A percentile compares a stretch with the other conserved stretches of the same genome.
Evolutionary conservation across 2,329 filamentous ascomycete species (phyloP).

Genomic region (Fusarium poae): DNA sequence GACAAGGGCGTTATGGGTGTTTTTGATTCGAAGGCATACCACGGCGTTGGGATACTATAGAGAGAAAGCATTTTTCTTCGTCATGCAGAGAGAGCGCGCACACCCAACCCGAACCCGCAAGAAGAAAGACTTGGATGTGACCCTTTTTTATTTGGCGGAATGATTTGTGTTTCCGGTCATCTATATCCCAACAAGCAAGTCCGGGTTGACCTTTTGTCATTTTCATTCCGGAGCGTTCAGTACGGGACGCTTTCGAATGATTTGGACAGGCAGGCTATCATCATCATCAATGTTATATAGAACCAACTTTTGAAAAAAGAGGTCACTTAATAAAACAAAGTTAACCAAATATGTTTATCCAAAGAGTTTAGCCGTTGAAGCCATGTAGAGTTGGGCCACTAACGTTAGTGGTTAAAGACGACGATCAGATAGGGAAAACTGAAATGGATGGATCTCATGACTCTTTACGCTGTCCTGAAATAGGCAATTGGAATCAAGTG

Average conservation of each 20-base stretch:
- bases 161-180: conserved; percentile 22
- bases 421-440: not conserved
- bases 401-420: not conserved
- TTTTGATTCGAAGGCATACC: conserved; percentile 46
- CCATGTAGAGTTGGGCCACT: not conserved
- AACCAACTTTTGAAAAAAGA: conserved; percentile 5
- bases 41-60: conserved; percentile 45
- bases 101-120: conserved; percentile 14
- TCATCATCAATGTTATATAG: not conserved
- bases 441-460: conserved; percentile 3
- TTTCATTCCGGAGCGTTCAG: conserved; percentile 19
- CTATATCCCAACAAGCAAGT: conserved; percentile 5
- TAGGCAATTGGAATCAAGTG: conserved; percentile 30
- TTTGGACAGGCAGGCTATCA: conserved; percentile 8
- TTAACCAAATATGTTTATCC: not conserved
- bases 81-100: conserved; percentile 30
- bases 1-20: conserved; percentile 44
- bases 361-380: not conserved
- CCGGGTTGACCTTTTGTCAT: conserved; percentile 8
- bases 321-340: conserved; percentile 4
- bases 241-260: conserved; percentile 12
- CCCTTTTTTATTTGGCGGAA: conserved; percentile 28
- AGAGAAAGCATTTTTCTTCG: conserved; percentile 40
- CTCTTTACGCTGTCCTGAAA: not conserved
- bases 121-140: conserved; percentile 26